Conservation (phyloP, 306 rosid genomes). For the Senna tora region DNA sequence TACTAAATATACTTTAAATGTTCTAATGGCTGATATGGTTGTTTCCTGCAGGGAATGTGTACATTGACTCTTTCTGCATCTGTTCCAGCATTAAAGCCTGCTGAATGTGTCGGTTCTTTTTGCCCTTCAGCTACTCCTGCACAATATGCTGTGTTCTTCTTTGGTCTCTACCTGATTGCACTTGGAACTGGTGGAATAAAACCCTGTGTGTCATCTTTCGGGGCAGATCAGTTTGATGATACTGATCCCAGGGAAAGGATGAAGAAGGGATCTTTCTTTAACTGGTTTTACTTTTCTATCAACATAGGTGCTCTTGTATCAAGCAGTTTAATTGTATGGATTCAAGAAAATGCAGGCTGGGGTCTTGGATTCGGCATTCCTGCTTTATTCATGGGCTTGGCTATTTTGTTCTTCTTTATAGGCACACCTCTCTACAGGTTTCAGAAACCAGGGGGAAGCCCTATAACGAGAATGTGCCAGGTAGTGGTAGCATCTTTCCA, state of each 20-base stretch:
- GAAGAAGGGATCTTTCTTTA: constrained; percentile 93
- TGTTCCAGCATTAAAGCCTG: constrained; percentile 70
- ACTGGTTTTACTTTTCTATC: constrained; percentile 95
- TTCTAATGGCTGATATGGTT: constrained; percentile 31
- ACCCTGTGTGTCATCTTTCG: constrained; percentile 95
- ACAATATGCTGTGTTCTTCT: constrained; percentile 85
- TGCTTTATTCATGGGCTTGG: constrained; percentile 79
- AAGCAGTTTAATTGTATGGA: constrained; percentile 78
- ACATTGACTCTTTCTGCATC: constrained; percentile 93
- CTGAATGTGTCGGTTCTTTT: constrained; percentile 61
- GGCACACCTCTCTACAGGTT: constrained; percentile 92
- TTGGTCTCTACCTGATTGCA: constrained; percentile 94
- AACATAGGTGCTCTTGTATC: constrained; percentile 91
- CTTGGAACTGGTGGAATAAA: constrained; percentile 97
- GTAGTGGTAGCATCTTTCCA: constrained; percentile 85
- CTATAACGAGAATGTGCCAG: constrained; percentile 93
- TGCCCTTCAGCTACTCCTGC: constrained; percentile 88
- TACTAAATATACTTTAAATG: constrained; percentile 19
- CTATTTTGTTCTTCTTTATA: constrained; percentile 79
- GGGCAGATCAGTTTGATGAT: constrained; percentile 99
- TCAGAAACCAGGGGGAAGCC: constrained; percentile 98
- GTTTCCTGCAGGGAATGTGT: constrained; percentile 85
- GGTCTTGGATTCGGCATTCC: constrained; percentile 99
- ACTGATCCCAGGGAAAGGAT: constrained; percentile 81
- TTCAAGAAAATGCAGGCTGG: constrained; percentile 98